A percentile compares a stretch with the other conserved stretches of the same genome.
Evolutionary conservation across 129 eudicot species (phyloP).

Genomic region (Tanacetum coccineum): DNA sequence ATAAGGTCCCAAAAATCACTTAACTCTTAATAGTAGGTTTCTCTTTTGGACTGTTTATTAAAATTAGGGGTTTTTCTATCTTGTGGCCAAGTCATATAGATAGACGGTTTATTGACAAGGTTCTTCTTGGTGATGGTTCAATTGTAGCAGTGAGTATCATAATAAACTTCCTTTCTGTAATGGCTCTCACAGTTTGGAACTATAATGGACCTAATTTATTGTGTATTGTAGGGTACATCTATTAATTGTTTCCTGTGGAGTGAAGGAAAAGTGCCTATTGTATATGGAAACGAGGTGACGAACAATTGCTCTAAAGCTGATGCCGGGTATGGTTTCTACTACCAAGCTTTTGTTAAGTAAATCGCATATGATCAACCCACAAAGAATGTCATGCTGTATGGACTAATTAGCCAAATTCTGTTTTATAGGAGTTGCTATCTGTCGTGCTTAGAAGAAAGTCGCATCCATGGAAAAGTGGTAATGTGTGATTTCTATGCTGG

Average conservation of each 20-base stretch:
- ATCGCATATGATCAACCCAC: too few relatives aligned
- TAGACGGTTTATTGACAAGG: constrained; percentile 10
- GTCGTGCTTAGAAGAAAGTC: constrained; percentile 26
- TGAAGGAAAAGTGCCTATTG: constrained; percentile 34
- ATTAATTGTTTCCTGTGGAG: constrained; percentile 34
- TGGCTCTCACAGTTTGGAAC: not conserved
- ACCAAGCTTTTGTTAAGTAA: not conserved
- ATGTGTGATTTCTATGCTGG: not conserved
- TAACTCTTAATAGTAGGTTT: too few relatives aligned
- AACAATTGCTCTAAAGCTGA: not conserved
- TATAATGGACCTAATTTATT: not conserved
- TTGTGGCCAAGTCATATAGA: constrained; percentile 25
- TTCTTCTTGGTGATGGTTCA: constrained; percentile 2
- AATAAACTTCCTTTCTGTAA: too few relatives aligned
- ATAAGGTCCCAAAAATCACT: too few relatives aligned
- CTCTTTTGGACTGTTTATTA: too few relatives aligned
- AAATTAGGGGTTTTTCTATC: too few relatives aligned
- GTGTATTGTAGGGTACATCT: constrained; percentile 34
- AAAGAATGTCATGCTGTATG: not conserved
- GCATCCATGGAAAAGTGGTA: constrained; percentile 45
- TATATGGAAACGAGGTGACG: constrained; percentile 35
- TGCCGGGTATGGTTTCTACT: constrained; percentile 23
- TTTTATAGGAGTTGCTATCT: constrained; percentile 10
- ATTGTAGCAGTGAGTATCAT: not conserved
- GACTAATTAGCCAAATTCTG: not conserved